phyloP scores from a whole-genome alignment of 352 stramenopile genomes.

The Pythium vanterpoolii region DNA sequence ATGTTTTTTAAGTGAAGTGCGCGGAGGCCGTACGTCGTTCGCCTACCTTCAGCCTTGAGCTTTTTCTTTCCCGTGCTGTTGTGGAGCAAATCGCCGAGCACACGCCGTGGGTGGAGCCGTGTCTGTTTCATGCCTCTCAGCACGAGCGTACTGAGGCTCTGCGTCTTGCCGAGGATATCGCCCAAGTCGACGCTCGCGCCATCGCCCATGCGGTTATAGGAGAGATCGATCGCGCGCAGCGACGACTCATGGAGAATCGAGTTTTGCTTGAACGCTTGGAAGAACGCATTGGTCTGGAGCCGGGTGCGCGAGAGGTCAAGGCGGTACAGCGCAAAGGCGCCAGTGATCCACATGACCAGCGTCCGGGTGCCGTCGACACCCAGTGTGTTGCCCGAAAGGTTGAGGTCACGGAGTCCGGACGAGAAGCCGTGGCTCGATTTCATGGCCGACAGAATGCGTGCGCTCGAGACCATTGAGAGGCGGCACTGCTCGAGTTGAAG shows the following conservation, averaged over 20 bases:
- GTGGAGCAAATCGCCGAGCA: neutral
- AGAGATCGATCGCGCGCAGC: constrained; percentile 55
- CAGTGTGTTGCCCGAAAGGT: constrained; percentile 58
- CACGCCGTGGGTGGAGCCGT: constrained; percentile 5
- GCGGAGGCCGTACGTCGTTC: constrained; percentile 32
- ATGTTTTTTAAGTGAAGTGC: constrained; percentile 53
- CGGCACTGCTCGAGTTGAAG: constrained; percentile 59
- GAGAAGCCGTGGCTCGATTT: constrained; percentile 48
- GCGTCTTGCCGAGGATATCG: constrained; percentile 57
- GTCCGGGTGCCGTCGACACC: constrained; percentile 37
- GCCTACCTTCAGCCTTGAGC: neutral
- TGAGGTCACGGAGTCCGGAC: constrained; percentile 48
- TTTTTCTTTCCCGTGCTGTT: neutral
- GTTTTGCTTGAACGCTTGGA: constrained; percentile 61
- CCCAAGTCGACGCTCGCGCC: constrained; percentile 51
- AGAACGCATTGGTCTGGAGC: constrained; percentile 51
- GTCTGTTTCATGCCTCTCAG: constrained; percentile 54
- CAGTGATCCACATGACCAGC: constrained; percentile 52
- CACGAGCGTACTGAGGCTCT: constrained; percentile 57
- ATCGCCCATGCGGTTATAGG: constrained; percentile 60
- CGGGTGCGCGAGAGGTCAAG: constrained; percentile 61
- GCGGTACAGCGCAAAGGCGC: constrained; percentile 46
- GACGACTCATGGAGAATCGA: constrained; percentile 62
- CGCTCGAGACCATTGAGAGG: constrained; percentile 31
- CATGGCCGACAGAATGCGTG: constrained; percentile 38